phyloP scores from a whole-genome alignment of 768 basidiomycete species.

The Boletales sp. region DNA sequence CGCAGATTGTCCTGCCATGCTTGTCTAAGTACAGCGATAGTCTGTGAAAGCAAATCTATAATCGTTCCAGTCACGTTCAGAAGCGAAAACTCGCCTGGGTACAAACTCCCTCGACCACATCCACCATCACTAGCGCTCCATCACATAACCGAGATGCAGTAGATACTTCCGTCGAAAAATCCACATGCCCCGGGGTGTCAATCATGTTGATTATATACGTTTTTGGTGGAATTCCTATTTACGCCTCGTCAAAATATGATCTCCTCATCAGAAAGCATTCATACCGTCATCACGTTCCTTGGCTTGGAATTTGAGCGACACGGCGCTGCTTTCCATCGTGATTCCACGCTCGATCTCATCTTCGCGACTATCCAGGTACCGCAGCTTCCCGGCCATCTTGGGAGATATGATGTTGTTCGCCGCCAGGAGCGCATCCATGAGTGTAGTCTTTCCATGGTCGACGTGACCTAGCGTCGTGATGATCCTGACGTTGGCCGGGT shows the following conservation, averaged over 20 bases:
- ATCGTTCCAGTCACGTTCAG: background rate
- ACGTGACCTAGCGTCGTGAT: constrained; percentile 88
- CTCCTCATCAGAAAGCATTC: constrained; percentile 20
- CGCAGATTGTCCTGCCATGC: constrained; percentile 87
- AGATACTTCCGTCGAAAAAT: constrained; percentile 96
- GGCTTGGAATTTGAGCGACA: constrained; percentile 85
- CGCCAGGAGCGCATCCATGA: constrained; percentile 92
- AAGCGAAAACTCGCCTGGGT: constrained; percentile 71
- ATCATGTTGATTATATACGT: constrained; percentile 93
- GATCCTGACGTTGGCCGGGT: constrained; percentile 57
- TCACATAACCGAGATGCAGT: constrained; percentile 92
- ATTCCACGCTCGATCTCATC: constrained; percentile 98
- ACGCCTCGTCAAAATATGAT: constrained; percentile 31
- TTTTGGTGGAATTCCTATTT: constrained; percentile 52
- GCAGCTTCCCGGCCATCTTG: constrained; percentile 92
- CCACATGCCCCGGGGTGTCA: constrained; percentile 98
- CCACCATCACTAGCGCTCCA: constrained; percentile 92
- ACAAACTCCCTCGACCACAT: constrained; percentile 97
- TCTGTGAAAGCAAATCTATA: constrained; percentile 46
- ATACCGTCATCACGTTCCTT: constrained; percentile 63
- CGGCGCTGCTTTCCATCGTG: constrained; percentile 97
- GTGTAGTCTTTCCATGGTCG: constrained; percentile 94
- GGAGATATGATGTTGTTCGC: constrained; percentile 97
- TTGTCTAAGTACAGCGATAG: constrained; percentile 91
- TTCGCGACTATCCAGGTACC: constrained; percentile 92